A percentile compares a stretch with the other conserved stretches of the same genome.
Evolutionary conservation across 2,329 filamentous ascomycete genomes (phyloP).

Genomic region (Exophiala viscosa): DNA sequence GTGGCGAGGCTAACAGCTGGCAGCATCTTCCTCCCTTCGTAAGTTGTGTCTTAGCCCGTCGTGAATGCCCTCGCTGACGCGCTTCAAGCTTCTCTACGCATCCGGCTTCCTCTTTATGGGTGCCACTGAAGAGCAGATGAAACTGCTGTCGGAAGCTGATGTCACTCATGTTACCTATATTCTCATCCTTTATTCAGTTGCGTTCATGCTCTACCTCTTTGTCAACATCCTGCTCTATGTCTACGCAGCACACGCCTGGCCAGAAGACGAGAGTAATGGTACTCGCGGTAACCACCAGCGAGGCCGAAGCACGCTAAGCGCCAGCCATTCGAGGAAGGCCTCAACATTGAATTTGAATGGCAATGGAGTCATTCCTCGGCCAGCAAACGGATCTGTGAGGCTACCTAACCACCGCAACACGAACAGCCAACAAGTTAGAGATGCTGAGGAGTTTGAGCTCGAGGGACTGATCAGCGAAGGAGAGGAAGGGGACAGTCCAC

Average conservation of each 20-base stretch:
- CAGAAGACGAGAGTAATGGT: constrained; percentile 33
- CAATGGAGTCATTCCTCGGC: constrained; percentile 13
- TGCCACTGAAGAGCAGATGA: constrained; percentile 94
- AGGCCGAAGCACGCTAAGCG: constrained; percentile 15
- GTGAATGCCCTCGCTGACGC: constrained; percentile 28
- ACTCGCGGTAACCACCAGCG: constrained; percentile 3
- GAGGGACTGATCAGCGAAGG: constrained; percentile 87
- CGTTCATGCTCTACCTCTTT: constrained; percentile 88
- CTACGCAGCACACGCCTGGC: constrained; percentile 65
- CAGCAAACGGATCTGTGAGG: constrained; percentile 14
- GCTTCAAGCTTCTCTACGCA: constrained; percentile 72
- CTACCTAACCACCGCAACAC: constrained; percentile 23
- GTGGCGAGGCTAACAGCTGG: constrained; percentile 67
- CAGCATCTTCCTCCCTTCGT: constrained; percentile 68
- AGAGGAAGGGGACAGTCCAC: constrained; percentile 54
- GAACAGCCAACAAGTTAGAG: constrained; percentile 56
- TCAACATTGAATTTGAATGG: constrained; percentile 14
- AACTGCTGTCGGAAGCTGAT: constrained; percentile 65
- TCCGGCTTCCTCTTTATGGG: constrained; percentile 97
- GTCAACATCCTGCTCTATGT: constrained; percentile 79
- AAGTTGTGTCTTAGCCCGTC: constrained; percentile 42
- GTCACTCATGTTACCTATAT: constrained; percentile 91
- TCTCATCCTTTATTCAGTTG: constrained; percentile 82
- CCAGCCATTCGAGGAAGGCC: constrained; percentile 12
- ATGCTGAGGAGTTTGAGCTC: constrained; percentile 90